Evolutionary conservation across 2,329 filamentous ascomycete genomes (phyloP), one percentile per base, ranked within the genome.

Genomic region (Ceratocystis ficicola): DNA sequence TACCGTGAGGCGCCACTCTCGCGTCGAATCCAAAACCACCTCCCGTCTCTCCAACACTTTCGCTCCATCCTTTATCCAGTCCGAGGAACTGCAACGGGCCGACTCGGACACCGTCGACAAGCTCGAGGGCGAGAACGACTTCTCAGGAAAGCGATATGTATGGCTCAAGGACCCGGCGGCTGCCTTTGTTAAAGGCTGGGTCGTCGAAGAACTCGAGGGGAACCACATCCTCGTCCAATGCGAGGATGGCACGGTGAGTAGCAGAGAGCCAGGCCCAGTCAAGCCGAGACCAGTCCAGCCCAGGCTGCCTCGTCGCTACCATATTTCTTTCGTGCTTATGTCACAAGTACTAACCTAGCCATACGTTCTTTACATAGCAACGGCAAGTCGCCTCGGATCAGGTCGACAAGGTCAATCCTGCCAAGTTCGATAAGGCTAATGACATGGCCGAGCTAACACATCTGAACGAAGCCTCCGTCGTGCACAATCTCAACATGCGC

Each of bases 401-500:
- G 71, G 91, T 96, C 70, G 95, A 99, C 80, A 97, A 96, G 77
- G 95, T 99, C 79, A 99, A 99, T 76, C 94, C 94, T 60, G 93
- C 93, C 72, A 99, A 99, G 75, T 99, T 99, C 77, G 94, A 99
- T 82, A 99, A 96, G 77, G 93, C 93, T 69, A 91, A 95, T 77
- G 95, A 99, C 76, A 99, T 99, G 94, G 94, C 95, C 28, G 94
- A 99, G 75, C 82, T 99, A 73, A 99, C 94, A 5, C 94, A 99
- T 76, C 80, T 99, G 69, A 99, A 99, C 76, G 94, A 99, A 77
- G 89, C 93, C 25, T 97, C 94, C 0, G 94, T 99, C 63, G 92
- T 99, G 63, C 92, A 99, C 77, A 99, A 99, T 73, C 82, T 99
- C 66, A 88, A 95, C 71, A 93, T 90, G 80, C 83, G 94, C 76